Evolutionary conservation across 2,329 filamentous ascomycete genomes (phyloP), one percentile per base, ranked within the genome.

Genomic region (Endothia cerciana): DNA sequence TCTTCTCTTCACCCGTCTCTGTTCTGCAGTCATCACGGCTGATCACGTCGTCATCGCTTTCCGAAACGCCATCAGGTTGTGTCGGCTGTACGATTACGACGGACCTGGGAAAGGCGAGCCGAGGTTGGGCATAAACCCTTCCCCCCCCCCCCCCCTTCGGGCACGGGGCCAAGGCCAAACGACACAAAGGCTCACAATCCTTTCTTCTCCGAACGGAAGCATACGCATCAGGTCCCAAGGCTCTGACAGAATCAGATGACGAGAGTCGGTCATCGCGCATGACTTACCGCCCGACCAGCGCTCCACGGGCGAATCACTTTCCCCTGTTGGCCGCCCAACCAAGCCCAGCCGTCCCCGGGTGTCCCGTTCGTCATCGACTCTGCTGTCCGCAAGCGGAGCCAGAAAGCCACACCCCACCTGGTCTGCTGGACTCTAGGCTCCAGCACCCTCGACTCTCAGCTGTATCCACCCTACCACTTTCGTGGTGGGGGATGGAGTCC

Each of bases 371-470:
- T 41, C 53, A 40, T 28, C 25, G 41, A 40, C 64, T 38, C 28
- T n/a, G 17, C n/a, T 64, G 56, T 59, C 59, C 57, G 56, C 60
- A 58, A 59, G 59, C 51, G 60, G 63, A 45, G 49, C 66, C 55
- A 55, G 63, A 53, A n/a, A 57, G 43, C 58, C 58, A 59, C 62
- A 25, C 25, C 47, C 47, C 25, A 25, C 47, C 47, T 30, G 25
- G 28, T 22, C 47, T 51, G 47, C 65, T 53, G 30, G 28, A 19
- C 28, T 22, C 51, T 40, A 38, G 55, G 33, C 47, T 62, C 3
- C 61, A 57, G 36, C 56, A 49, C 55, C 45, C 33, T 41, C 47
- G 25, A 51, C 17, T 28, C n/a, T 49, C 47, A 51, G 40, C 57
- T 62, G 60, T 36, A 53, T 53, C 43, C 33, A 49, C 47, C 41